A percentile compares a stretch with the other conserved stretches of the same genome.
phyloP scores from a whole-genome alignment of 2,329 filamentous ascomycete genomes.

The Thielaviopsis punctulata region DNA sequence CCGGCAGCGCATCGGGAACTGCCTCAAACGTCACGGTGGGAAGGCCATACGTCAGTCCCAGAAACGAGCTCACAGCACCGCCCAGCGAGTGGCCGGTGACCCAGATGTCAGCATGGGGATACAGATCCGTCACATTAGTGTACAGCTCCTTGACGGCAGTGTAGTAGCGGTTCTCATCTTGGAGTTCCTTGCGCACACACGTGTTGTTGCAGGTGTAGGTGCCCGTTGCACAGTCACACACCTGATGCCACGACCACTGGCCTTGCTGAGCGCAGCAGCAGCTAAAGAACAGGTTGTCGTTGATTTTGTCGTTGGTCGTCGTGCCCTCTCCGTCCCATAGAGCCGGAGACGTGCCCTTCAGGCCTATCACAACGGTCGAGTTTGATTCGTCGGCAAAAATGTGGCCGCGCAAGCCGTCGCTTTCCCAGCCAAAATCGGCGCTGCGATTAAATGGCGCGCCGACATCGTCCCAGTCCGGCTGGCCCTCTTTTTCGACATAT shows the following conservation, averaged over 20 bases:
- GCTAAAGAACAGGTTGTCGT: constrained; percentile 95
- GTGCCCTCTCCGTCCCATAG: constrained; percentile 95
- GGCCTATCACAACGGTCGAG: constrained; percentile 70
- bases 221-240: constrained; percentile 79
- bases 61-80: constrained; percentile 70
- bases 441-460: constrained; percentile 68
- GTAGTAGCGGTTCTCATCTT: constrained; percentile 80
- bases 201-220: constrained; percentile 88
- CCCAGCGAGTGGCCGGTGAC: constrained; percentile 83
- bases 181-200: constrained; percentile 60
- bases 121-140: constrained; percentile 77
- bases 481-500: constrained; percentile 57
- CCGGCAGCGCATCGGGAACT: constrained; percentile 77
- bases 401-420: constrained; percentile 77
- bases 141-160: constrained; percentile 77
- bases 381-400: constrained; percentile 79
- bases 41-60: constrained; percentile 79
- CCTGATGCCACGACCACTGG: constrained; percentile 74
- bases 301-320: constrained; percentile 92
- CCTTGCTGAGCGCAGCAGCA: constrained; percentile 94
- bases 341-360: constrained; percentile 81
- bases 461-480: constrained; percentile 71
- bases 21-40: constrained; percentile 89
- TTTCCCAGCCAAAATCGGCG: constrained; percentile 81
- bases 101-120: constrained; percentile 75